Percentiles rank a stretch among this genome's conserved stretches.
Conservation (phyloP, 192 early-diverging fungal species). For the Entophlyctis luteolus region DNA sequence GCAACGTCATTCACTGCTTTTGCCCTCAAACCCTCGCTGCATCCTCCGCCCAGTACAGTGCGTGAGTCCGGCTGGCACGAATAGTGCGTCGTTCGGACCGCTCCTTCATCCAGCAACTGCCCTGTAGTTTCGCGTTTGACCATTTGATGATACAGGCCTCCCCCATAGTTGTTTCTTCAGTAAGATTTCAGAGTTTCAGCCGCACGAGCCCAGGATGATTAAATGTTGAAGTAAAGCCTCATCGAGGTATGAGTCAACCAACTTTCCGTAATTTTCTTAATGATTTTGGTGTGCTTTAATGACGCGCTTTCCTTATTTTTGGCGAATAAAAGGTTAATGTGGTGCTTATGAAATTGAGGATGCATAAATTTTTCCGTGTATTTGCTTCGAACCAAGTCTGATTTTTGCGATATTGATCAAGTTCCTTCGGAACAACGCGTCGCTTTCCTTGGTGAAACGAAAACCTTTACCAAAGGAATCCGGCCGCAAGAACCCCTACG, state of each 20-base stretch:
- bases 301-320: conserved; percentile 95
- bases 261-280: conserved; percentile 94
- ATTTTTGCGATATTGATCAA: conserved; percentile 96
- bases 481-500: conserved; percentile 94
- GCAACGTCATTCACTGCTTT: conserved; percentile 93
- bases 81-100: conserved; percentile 92
- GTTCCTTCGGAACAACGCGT: conserved; percentile 75
- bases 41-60: conserved; percentile 92
- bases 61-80: conserved; percentile 90
- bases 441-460: conserved; percentile 75
- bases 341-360: too few species aligned
- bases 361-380: too few species aligned
- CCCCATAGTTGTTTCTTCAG: conserved; percentile 98
- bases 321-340: too few species aligned
- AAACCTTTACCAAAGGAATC: conserved; percentile 91
- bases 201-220: conserved; percentile 95
- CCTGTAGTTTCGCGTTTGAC: conserved; percentile 91
- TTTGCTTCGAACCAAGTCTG: conserved; percentile 92
- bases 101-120: conserved; percentile 94
- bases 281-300: conserved; percentile 97
- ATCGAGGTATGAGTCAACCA: conserved; percentile 92
- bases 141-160: conserved; percentile 96
- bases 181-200: conserved; percentile 89
- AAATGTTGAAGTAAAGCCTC: conserved; percentile 97
- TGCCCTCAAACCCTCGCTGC: conserved; percentile 95